These are phyloP conservation scores for Xylaria sp. DNA, from an alignment of 2,329 filamentous ascomycete genomes.

Conservation along the genomic window DNA sequence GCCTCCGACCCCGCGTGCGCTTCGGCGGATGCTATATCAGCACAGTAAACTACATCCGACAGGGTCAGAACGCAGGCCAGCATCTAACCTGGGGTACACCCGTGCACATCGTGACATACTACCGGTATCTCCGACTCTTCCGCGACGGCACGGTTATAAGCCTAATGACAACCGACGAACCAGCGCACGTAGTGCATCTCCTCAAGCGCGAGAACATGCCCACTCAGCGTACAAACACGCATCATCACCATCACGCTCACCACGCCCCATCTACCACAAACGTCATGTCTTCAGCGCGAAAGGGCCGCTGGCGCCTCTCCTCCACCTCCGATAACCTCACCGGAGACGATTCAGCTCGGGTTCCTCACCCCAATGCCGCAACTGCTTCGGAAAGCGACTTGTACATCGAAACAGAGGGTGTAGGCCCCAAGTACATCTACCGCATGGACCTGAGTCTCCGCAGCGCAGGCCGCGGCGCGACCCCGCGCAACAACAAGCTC, in stretches of 20 bases:
- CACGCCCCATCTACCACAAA: constrained; percentile 30
- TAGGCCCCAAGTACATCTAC: constrained; percentile 72
- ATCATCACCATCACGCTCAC: constrained; percentile 21
- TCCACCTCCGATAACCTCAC: constrained; percentile 29
- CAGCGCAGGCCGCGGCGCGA: constrained; percentile 52
- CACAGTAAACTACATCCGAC: constrained; percentile 89
- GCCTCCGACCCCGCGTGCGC: constrained; percentile 73
- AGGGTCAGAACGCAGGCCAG: constrained; percentile 67
- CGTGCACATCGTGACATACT: constrained; percentile 95
- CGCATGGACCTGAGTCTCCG: constrained; percentile 71
- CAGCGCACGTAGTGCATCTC: constrained; percentile 79
- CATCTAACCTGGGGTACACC: constrained; percentile 73
- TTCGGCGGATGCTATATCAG: constrained; percentile 97
- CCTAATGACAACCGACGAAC: constrained; percentile 74
- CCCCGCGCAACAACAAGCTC: constrained; percentile 75
- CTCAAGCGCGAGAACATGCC: constrained; percentile 65
- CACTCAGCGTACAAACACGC: constrained; percentile 35
- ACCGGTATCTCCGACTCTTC: constrained; percentile 92
- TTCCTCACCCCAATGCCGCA: constrained; percentile 8
- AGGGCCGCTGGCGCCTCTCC: constrained; percentile 48
- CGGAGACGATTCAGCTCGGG: constrained; percentile 19
- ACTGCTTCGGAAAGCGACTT: constrained; percentile 56
- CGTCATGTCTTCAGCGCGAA: constrained; percentile 64
- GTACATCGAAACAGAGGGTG: constrained; percentile 78
- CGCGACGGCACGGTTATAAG: constrained; percentile 80